phyloP scores from a whole-genome alignment of 225 moss, liverwort and hornwort species.

The Neckera pumila region DNA sequence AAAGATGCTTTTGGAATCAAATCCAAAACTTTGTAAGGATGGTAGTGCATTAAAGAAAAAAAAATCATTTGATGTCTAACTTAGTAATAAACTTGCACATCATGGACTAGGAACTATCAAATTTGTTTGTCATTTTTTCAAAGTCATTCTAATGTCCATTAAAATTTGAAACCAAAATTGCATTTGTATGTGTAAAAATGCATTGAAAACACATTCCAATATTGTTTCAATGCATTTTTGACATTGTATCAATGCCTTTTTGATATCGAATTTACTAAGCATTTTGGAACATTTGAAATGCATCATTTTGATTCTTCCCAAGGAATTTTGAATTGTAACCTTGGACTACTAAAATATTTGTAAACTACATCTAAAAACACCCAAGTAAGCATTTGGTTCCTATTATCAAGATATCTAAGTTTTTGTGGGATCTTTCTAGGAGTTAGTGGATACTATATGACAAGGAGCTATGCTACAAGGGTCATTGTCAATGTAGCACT shows the following conservation, averaged over 20 bases:
- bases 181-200: neutral
- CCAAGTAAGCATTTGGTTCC: neutral
- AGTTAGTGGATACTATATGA: too few species aligned
- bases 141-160: neutral
- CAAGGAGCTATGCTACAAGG: neutral
- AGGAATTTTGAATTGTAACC: neutral
- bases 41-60: neutral
- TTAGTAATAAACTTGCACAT: neutral
- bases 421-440: neutral
- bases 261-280: too few species aligned
- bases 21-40: neutral
- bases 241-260: neutral
- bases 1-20: neutral
- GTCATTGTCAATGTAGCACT: fast-evolving
- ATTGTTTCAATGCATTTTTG: neutral
- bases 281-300: neutral
- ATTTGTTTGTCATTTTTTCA: fast-evolving
- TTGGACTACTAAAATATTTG: too few species aligned
- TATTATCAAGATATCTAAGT: neutral
- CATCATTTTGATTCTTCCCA: neutral
- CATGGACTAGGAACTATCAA: neutral
- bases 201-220: too few species aligned
- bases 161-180: neutral
- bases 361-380: too few species aligned
- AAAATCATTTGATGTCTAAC: neutral